A percentile compares a stretch with the other conserved stretches of the same genome.
Evolutionary conservation across 495 filamentous ascomycete species (phyloP).

Genomic region (Neurospora terricola): DNA sequence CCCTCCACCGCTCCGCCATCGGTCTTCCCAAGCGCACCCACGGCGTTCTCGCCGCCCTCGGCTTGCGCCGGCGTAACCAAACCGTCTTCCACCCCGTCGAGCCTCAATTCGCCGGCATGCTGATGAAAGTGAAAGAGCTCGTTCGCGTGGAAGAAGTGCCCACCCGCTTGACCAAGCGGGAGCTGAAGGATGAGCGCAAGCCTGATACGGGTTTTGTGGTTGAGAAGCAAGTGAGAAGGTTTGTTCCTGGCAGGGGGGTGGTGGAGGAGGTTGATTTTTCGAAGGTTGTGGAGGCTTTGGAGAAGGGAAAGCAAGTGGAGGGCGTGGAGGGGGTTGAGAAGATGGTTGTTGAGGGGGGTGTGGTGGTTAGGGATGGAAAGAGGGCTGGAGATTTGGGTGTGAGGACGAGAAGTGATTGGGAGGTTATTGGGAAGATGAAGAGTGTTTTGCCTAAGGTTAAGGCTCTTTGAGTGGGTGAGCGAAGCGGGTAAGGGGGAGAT

Average conservation of each 20-base stretch:
- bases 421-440: background rate
- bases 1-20: conserved; percentile 85
- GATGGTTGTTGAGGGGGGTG: background rate
- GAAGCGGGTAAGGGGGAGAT: background rate
- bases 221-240: conserved; percentile 42
- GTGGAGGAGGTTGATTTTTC: background rate
- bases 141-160: conserved; percentile 81
- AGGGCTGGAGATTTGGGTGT: background rate
- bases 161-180: conserved; percentile 51
- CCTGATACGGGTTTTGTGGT: conserved; percentile 81
- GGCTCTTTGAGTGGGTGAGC: background rate
- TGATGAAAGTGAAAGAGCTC: conserved; percentile 96
- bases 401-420: background rate
- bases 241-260: background rate
- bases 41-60: conserved; percentile 81
- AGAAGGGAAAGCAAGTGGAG: background rate
- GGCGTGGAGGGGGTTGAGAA: background rate
- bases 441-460: background rate
- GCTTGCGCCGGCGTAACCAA: conserved; percentile 74
- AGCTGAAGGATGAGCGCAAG: conserved; percentile 63
- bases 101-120: conserved; percentile 78
- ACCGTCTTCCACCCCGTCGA: conserved; percentile 90
- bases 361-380: conserved; percentile 4
- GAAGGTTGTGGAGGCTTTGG: background rate
- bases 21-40: conserved; percentile 74